These are phyloP conservation scores for Aspergillus hortae DNA, from an alignment of 2,329 filamentous ascomycete genomes.

Conservation along the genomic window DNA sequence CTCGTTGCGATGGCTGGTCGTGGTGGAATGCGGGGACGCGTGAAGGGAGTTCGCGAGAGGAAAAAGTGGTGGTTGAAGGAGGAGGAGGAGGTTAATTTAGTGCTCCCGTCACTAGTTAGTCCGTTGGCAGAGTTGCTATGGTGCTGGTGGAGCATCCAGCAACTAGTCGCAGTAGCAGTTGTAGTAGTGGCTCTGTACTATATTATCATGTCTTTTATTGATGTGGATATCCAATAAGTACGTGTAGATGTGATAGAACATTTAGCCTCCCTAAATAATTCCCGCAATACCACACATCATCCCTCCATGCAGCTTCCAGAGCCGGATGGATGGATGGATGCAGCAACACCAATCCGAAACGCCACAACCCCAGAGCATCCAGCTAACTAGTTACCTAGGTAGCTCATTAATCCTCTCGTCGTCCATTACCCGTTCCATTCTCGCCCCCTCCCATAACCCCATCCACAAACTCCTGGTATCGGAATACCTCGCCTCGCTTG, in stretches of 20 bases:
- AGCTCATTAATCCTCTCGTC: constrained; percentile 14
- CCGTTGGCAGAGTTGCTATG: constrained; percentile 7
- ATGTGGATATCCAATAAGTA: background rate
- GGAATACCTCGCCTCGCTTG: constrained; percentile 82
- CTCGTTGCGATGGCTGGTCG: background rate
- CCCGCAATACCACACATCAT: background rate
- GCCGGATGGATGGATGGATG: background rate
- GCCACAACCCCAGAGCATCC: constrained; percentile 6
- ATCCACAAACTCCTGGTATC: constrained; percentile 87
- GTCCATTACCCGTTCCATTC: constrained; percentile 24
- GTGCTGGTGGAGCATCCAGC: constrained; percentile 1
- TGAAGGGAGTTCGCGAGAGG: constrained; percentile 4
- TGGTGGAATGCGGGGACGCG: constrained; percentile 23
- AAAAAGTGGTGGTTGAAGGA: background rate
- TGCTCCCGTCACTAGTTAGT: too few relatives aligned
- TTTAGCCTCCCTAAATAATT: background rate
- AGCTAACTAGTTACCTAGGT: background rate
- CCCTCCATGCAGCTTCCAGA: background rate
- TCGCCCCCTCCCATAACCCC: constrained; percentile 57
- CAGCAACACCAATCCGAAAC: constrained; percentile 2
- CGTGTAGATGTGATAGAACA: background rate
- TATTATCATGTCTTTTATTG: background rate
- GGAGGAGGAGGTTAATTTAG: background rate
- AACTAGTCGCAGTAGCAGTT: background rate
- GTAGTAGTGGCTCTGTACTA: background rate